Conservation (phyloP, 306 rosid genomes). For the Lotus japonicus region DNA sequence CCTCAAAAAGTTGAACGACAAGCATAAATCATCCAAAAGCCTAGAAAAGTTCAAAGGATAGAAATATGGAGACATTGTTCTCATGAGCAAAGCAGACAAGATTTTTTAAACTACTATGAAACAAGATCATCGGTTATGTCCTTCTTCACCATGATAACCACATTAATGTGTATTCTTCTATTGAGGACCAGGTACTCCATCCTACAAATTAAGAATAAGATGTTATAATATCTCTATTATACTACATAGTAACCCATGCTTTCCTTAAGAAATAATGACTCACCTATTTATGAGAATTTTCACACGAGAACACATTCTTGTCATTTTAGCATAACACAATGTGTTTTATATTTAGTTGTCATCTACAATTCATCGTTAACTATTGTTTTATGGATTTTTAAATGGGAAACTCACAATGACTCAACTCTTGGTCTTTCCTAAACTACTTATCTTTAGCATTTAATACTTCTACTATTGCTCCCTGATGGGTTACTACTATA, state of each 20-base stretch:
- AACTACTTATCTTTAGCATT: not conserved
- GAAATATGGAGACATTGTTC: not conserved
- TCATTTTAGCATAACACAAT: not conserved
- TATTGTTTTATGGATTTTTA: not conserved
- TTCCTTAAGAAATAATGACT: too few species aligned
- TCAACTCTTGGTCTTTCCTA: not conserved
- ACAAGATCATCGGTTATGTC: conserved; percentile 16
- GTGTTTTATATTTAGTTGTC: not conserved
- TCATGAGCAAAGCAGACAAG: not conserved
- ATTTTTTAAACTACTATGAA: not conserved
- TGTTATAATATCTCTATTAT: not conserved
- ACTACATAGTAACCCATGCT: not conserved
- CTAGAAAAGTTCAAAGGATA: not conserved
- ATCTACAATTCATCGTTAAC: not conserved
- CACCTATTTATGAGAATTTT: not conserved
- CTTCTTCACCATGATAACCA: not conserved
- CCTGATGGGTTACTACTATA: not conserved
- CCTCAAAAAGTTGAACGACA: not conserved
- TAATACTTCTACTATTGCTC: not conserved
- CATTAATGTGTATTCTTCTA: conserved; percentile 11
- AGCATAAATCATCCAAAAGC: not conserved
- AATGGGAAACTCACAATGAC: not conserved
- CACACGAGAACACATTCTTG: not conserved
- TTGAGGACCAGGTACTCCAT: not conserved
- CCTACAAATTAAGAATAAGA: conserved; percentile 6